These are phyloP conservation scores for Dicorynia guianensis DNA, from an alignment of 306 rosid species.

Conservation along the genomic window DNA sequence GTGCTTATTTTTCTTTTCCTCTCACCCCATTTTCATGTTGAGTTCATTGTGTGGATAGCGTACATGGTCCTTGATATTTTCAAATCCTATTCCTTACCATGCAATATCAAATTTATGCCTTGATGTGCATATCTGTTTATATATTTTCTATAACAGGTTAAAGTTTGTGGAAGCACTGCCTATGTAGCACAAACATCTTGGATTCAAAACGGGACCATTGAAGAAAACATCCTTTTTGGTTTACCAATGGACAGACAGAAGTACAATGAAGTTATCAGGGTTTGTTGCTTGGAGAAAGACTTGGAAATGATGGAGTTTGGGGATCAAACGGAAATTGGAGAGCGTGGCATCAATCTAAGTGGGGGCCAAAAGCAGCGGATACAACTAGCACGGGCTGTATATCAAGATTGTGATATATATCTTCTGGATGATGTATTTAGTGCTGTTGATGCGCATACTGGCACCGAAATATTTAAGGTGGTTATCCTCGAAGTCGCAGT, in stretches of 20 bases:
- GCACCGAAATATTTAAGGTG: constrained; percentile 83
- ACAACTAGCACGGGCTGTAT: constrained; percentile 90
- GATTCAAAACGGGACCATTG: constrained; percentile 88
- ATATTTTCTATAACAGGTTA: constrained; percentile 49
- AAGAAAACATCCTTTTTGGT: constrained; percentile 77
- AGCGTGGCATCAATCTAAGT: constrained; percentile 88
- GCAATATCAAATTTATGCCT: background rate
- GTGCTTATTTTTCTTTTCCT: background rate
- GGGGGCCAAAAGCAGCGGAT: constrained; percentile 90
- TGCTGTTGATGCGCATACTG: constrained; percentile 92
- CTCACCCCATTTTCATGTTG: background rate
- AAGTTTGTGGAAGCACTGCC: constrained; percentile 76
- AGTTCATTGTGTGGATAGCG: too few relatives aligned
- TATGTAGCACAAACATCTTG: constrained; percentile 92
- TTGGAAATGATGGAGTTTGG: constrained; percentile 83
- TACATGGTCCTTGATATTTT: too few relatives aligned
- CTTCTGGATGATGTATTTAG: constrained; percentile 88
- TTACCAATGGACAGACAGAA: constrained; percentile 63
- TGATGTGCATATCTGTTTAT: background rate
- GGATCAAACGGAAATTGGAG: constrained; percentile 91
- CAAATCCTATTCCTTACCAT: too few relatives aligned
- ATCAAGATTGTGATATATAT: constrained; percentile 81
- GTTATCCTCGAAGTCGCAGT: background rate
- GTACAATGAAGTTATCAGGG: constrained; percentile 65
- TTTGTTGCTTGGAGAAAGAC: constrained; percentile 81